Evolutionary conservation across 2,329 filamentous ascomycete species (phyloP), one percentile per base, ranked within the genome.

Genomic region (Orbilia javanica): DNA sequence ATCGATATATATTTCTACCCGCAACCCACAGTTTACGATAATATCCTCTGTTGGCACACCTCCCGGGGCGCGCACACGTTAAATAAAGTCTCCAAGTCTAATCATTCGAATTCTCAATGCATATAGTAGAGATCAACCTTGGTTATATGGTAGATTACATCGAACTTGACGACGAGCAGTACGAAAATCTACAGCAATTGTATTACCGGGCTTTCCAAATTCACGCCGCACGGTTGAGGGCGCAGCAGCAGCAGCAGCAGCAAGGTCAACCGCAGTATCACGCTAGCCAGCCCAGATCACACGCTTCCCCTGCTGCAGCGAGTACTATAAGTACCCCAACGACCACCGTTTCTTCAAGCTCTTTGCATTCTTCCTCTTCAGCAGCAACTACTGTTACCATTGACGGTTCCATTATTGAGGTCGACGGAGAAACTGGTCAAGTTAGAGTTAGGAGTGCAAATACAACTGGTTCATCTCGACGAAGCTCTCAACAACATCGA

Each of bases 111-210:
- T 60, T 46, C 44, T 77, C 70, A 77, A 77, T 77, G 73, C 73
- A 66, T 71, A 71, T 44, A 44, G 66, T 77, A 77, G 73, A 70
- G 67, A 60, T 77, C 73, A 57, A 77, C 66, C 62, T 77, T 39
- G 73, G 73, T 60, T 77, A 66, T 22, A 55, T 71, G 60, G 60
- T 77, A 50, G 73, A 77, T 42, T 77, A 77, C 60, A 77, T 77
- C 31, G 53, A 77, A 34, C 66, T 77, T 29, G 73, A 77, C 73
- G 73, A 77, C 73, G 73, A 77, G 50, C 73, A 77, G 18, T 77
- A 77, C 60, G 50, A 66, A 25, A 77, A 77, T 34, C 52, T 77
- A 20, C 73, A 77, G 25, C 65, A 77, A 27, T 39, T 77, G 52
- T 77, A 77, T 36, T 71, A 70, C 60, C 36, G 73, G 39, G 66